phyloP scores from a whole-genome alignment of 2,329 filamentous ascomycete genomes.

The Karstenula rhodostoma region DNA sequence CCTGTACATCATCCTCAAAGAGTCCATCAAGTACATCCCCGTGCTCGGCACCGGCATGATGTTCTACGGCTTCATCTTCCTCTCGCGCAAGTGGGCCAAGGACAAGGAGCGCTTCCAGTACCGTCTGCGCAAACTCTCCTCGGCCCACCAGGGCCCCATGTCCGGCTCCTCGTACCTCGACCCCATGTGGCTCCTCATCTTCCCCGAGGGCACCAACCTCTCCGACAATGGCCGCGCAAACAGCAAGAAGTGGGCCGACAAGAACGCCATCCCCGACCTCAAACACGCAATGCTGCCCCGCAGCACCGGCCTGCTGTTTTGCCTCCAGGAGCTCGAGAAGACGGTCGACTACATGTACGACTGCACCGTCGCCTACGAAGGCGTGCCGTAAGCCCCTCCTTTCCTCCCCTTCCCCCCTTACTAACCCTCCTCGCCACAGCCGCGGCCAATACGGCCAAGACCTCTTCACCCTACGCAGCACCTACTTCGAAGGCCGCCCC shows the following conservation, averaged over 20 bases:
- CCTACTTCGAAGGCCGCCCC: conserved; percentile 86
- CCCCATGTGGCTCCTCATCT: conserved; percentile 90
- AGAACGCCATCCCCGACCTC: conserved; percentile 73
- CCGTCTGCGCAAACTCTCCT: conserved; percentile 75
- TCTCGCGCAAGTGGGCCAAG: conserved; percentile 87
- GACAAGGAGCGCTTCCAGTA: conserved; percentile 79
- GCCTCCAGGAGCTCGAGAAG: conserved; percentile 75
- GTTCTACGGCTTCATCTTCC: conserved; percentile 89
- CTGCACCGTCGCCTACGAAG: conserved; percentile 95
- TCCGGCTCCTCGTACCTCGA: conserved; percentile 61
- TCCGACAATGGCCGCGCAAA: conserved; percentile 74
- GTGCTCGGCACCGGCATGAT: conserved; percentile 83
- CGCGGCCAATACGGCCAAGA: conserved; percentile 78
- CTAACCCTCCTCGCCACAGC: conserved; percentile 32
- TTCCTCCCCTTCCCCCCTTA: not conserved
- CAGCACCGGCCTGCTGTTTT: conserved; percentile 82
- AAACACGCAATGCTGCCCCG: conserved; percentile 78
- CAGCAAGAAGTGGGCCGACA: conserved; percentile 78
- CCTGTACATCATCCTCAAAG: conserved; percentile 89
- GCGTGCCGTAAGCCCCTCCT: conserved; percentile 75
- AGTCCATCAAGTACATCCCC: conserved; percentile 85
- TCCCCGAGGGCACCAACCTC: conserved; percentile 87
- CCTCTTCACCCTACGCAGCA: conserved; percentile 83
- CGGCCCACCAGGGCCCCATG: conserved; percentile 48
- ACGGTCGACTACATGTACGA: conserved; percentile 87